Percentiles rank a stretch among this genome's conserved stretches.
These are phyloP conservation scores for Kodamaea kakaduensis DNA, from an alignment of 805 yeast genomes.

Conservation along the genomic window DNA sequence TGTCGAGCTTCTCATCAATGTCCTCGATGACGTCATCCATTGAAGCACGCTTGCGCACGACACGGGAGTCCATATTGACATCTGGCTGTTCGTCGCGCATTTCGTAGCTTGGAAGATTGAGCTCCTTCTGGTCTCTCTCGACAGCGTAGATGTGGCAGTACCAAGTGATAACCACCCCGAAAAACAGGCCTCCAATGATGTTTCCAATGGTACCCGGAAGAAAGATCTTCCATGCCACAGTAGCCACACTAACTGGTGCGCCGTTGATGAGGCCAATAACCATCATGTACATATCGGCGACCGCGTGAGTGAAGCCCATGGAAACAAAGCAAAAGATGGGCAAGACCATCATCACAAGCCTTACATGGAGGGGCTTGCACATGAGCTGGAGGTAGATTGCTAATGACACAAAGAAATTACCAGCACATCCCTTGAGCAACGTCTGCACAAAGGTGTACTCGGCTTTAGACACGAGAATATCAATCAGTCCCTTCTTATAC, in stretches of 20 bases:
- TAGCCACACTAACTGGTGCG: conserved; percentile 58
- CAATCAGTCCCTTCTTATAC: conserved; percentile 46
- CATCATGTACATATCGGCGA: conserved; percentile 75
- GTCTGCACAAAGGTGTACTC: conserved; percentile 54
- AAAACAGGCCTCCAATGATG: conserved; percentile 70
- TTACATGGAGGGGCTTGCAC: conserved; percentile 79
- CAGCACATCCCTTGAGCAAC: conserved; percentile 66
- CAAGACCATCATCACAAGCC: conserved; percentile 54
- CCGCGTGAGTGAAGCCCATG: conserved; percentile 74
- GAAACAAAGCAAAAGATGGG: conserved; percentile 79
- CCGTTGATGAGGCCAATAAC: conserved; percentile 67
- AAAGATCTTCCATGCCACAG: conserved; percentile 67
- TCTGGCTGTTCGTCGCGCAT: conserved; percentile 80
- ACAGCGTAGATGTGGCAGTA: conserved; percentile 70
- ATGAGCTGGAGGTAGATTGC: conserved; percentile 74
- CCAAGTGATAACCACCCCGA: conserved; percentile 64
- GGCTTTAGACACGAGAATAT: conserved; percentile 43
- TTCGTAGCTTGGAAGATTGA: conserved; percentile 65
- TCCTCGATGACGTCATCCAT: conserved; percentile 5
- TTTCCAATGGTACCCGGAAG: conserved; percentile 74
- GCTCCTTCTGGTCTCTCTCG: conserved; percentile 59
- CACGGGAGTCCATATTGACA: conserved; percentile 72
- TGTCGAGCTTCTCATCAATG: conserved; percentile 6
- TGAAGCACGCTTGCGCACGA: conserved; percentile 43
- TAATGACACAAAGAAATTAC: conserved; percentile 71